A percentile compares a stretch with the other conserved stretches of the same genome.
Evolutionary conservation across 1,284 basidiomycete species (phyloP).

Genomic region (Papiliotrema laurentii): DNA sequence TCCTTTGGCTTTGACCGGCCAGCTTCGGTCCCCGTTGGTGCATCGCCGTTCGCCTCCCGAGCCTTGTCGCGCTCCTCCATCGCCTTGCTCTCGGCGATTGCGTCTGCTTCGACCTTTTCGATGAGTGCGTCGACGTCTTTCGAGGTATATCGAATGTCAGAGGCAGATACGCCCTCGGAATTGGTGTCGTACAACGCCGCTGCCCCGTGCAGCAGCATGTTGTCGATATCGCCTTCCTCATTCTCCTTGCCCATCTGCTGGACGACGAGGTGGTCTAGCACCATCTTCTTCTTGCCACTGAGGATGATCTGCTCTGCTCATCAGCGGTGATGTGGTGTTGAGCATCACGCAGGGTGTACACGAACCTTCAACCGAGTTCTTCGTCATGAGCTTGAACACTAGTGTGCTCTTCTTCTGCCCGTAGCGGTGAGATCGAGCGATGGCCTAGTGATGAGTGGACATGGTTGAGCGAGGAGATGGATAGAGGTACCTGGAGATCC

Average conservation of each 20-base stretch:
- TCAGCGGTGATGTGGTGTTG: no score
- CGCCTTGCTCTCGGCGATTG: slow-evolving; percentile 52
- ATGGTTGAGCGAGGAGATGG: not conserved
- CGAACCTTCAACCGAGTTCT: slow-evolving; percentile 78
- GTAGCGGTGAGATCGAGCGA: slow-evolving; percentile 71
- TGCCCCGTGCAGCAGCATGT: slow-evolving; percentile 77
- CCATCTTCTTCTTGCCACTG: slow-evolving; percentile 82
- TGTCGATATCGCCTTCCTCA: slow-evolving; percentile 66
- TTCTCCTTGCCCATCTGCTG: slow-evolving; percentile 85
- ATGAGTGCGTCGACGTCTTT: slow-evolving; percentile 75
- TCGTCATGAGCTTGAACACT: slow-evolving; percentile 88
- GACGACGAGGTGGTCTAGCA: slow-evolving; percentile 81
- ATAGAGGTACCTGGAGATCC: slow-evolving; percentile 41
- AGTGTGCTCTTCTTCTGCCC: slow-evolving; percentile 56
- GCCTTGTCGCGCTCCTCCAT: slow-evolving; percentile 44
- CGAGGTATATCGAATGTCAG: slow-evolving; percentile 70
- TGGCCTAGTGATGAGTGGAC: slow-evolving; percentile 57
- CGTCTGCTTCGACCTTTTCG: slow-evolving; percentile 72
- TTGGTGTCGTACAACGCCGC: slow-evolving; percentile 68
- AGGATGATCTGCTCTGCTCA: slow-evolving; percentile 74
- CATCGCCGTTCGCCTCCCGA: slow-evolving; percentile 37
- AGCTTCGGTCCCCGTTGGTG: slow-evolving; percentile 20
- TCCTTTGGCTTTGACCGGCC: slow-evolving; percentile 10
- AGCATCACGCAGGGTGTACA: not conserved
- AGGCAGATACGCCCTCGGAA: slow-evolving; percentile 47